Percentiles rank a stretch among this genome's conserved stretches.
These are phyloP conservation scores for Dalbergia cochinchinensis DNA, from an alignment of 306 rosid genomes.

Conservation along the genomic window DNA sequence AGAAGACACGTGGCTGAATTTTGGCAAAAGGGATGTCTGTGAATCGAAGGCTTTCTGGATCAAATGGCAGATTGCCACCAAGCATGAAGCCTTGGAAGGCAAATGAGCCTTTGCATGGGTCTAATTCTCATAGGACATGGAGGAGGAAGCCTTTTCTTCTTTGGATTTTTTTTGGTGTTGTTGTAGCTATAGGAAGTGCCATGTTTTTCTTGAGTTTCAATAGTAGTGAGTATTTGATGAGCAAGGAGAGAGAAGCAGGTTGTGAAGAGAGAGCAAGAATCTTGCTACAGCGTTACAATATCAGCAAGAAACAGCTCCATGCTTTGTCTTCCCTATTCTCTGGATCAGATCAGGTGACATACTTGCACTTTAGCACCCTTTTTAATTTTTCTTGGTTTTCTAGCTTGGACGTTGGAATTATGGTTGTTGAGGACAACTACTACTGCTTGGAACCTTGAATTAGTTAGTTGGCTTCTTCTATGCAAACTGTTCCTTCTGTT, in stretches of 20 bases:
- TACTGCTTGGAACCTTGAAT: slow-evolving; percentile 12
- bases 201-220: slow-evolving; percentile 58
- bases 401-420: neutral
- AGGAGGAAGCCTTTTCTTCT: slow-evolving; percentile 57
- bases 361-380: slow-evolving; percentile 7
- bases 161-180: slow-evolving; percentile 60
- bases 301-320: slow-evolving; percentile 70
- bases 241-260: slow-evolving; percentile 51
- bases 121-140: slow-evolving; percentile 61
- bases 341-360: slow-evolving; percentile 85
- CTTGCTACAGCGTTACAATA: slow-evolving; percentile 74
- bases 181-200: slow-evolving; percentile 51
- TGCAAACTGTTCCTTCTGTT: slow-evolving; percentile 17
- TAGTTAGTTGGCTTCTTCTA: slow-evolving; percentile 23
- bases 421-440: slow-evolving; percentile 14
- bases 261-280: slow-evolving; percentile 62
- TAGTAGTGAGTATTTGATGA: slow-evolving; percentile 43
- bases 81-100: slow-evolving; percentile 65
- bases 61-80: slow-evolving; percentile 66
- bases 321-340: slow-evolving; percentile 66
- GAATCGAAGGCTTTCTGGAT: slow-evolving; percentile 65
- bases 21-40: slow-evolving; percentile 67
- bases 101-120: slow-evolving; percentile 62
- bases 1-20: slow-evolving; percentile 49
- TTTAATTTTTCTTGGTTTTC: slow-evolving; percentile 37